Conservation (phyloP, 169 alveolate species). For the Blepharisma undulans region DNA sequence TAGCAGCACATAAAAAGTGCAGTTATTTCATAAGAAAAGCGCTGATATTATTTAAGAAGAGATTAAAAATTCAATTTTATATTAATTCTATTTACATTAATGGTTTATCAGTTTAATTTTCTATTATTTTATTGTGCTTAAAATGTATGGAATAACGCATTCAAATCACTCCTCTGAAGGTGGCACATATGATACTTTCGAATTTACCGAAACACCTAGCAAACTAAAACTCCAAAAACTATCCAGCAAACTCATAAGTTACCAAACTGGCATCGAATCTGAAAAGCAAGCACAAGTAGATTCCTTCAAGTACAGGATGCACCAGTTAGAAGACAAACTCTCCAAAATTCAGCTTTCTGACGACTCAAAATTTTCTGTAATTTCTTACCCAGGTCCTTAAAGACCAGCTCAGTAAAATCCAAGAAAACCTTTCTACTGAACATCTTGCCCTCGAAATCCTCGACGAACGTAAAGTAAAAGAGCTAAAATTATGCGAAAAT, state of each 20-base stretch:
- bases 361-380: slow-evolving; percentile 27
- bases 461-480: slow-evolving; percentile 63
- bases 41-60: not conserved
- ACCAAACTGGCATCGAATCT: slow-evolving; percentile 19
- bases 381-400: slow-evolving; percentile 43
- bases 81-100: too few species aligned
- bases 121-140: not conserved
- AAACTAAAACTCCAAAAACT: not conserved
- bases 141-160: not conserved
- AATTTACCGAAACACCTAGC: not conserved
- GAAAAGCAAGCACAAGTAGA: slow-evolving; percentile 25
- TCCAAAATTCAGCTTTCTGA: slow-evolving; percentile 6
- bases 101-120: not conserved
- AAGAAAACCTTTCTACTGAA: slow-evolving; percentile 43
- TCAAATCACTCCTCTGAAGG: not conserved
- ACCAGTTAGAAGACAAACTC: slow-evolving; percentile 18
- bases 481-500: slow-evolving; percentile 59
- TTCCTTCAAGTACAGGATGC: not conserved
- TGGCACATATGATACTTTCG: not conserved
- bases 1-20: not conserved
- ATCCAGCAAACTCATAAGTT: not conserved
- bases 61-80: too few species aligned
- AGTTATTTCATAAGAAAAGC: not conserved
- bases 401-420: slow-evolving; percentile 53
- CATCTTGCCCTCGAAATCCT: slow-evolving; percentile 45